Conservation (phyloP, 2,329 filamentous ascomycete species). For the Penicillium sp. region DNA sequence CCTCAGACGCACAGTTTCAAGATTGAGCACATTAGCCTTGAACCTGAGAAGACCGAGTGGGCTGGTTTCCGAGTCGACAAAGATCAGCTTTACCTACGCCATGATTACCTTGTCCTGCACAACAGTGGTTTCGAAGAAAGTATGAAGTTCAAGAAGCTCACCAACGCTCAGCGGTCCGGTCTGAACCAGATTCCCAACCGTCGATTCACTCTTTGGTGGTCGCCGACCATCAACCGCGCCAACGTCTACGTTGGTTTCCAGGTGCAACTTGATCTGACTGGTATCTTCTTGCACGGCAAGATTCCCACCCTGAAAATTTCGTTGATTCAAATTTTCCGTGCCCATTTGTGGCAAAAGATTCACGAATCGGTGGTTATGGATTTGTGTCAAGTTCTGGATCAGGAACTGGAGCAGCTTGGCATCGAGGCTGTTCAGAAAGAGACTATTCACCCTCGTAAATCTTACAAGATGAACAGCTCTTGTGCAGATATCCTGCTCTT, state of each 20-base stretch:
- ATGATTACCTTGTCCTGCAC: constrained; percentile 50
- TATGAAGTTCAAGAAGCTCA: constrained; percentile 99
- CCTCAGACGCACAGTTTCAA: constrained; percentile 33
- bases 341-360: constrained; percentile 99
- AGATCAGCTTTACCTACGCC: constrained; percentile 52
- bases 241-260: constrained; percentile 99
- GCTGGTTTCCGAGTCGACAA: constrained; percentile 52
- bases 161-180: constrained; percentile 94
- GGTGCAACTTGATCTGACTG: constrained; percentile 93
- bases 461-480: constrained; percentile 99
- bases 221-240: constrained; percentile 84
- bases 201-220: constrained; percentile 99
- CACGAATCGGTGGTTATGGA: constrained; percentile 99
- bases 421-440: constrained; percentile 99
- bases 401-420: constrained; percentile 89
- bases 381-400: constrained; percentile 95
- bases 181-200: constrained; percentile 97
- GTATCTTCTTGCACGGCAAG: constrained; percentile 98
- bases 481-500: constrained; percentile 97
- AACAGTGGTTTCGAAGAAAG: constrained; percentile 52
- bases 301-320: constrained; percentile 98
- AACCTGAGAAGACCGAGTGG: constrained; percentile 47
- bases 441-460: constrained; percentile 97
- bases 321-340: constrained; percentile 97
- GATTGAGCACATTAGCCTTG: constrained; percentile 45